Evolutionary conservation across 495 filamentous ascomycete species (phyloP), one percentile per base, ranked within the genome.

Genomic region (Chaetomium cochliodes): DNA sequence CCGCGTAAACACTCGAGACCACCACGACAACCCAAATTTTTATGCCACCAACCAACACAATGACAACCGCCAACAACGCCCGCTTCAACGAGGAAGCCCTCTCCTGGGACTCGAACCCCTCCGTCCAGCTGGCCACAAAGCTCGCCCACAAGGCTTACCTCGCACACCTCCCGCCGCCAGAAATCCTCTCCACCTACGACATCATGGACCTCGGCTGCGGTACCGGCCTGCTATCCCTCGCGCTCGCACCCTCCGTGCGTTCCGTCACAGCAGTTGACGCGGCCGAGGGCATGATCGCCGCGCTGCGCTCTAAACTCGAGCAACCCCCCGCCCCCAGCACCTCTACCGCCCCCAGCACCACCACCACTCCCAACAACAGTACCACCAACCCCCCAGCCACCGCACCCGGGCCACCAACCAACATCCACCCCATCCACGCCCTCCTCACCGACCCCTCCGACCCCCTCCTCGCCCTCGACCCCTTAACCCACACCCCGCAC

Each of bases 141-240:
- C 65, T 67, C 18, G 77, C 78, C 4, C 62, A 72, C 44, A 63
- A 70, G 26, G 65, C 75, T 25, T 72, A 76, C 58, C 69, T 79
- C 50, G 30, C 68, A 20, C 67, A 52, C 20, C 57, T 75, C 5
- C 67, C 72, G 3, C 5, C 44, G 58, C 8, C 66, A 23, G 11
- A 52, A 7, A 42, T 30, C 0, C 49, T 68, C 2, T 44, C 71
- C 0, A 52, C 65, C 11, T 61, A 72, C 52, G 69, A 84, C 59
- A 77, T 85, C 18, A 78, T 86, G 22, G 84, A 86, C 71, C 79
- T 86, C 16, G 84, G 84, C 60, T 85, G 83, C 67, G 83, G 84
- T 23, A 86, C 84, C 13, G 84, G 84, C 53, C 74, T 85, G 6
- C 74, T 86, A 2, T 83, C 81, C 2, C 75, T 82, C 18, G 71